Conservation (phyloP, 306 rosid genomes). For the Dryas octopetala region DNA sequence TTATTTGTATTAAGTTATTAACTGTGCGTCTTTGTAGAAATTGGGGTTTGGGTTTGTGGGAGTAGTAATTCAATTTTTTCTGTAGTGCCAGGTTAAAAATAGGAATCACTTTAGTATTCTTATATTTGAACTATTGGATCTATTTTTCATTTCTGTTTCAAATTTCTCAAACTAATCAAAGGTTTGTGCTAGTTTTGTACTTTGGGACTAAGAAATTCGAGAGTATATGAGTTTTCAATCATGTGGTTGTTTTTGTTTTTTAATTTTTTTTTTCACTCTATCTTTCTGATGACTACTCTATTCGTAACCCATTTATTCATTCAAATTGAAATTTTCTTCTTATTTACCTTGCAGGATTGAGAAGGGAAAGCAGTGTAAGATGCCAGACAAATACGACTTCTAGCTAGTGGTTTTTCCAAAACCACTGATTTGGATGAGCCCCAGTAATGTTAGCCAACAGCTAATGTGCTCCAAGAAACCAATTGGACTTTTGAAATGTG, state of each 20-base stretch:
- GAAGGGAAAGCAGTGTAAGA: conserved; percentile 6
- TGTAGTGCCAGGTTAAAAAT: background rate
- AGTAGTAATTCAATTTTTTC: background rate
- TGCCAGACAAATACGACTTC: background rate
- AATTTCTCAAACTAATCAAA: background rate
- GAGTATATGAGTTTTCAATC: background rate
- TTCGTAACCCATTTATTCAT: conserved; percentile 3
- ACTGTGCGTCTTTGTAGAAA: background rate
- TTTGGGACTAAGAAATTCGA: background rate
- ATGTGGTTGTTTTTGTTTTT: background rate
- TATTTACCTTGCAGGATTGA: conserved; percentile 12
- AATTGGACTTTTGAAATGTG: background rate
- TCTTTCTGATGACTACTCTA: conserved; percentile 1
- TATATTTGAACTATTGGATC: background rate
- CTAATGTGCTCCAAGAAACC: background rate
- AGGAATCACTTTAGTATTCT: background rate
- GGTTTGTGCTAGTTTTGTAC: background rate
- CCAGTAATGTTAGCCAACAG: background rate
- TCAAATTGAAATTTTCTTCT: conserved; percentile 19
- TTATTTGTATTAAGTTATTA: conserved; percentile 4
- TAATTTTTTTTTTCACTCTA: background rate
- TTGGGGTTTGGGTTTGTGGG: background rate
- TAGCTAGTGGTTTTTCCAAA: background rate
- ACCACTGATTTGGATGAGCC: background rate
- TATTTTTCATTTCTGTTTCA: conserved; percentile 4